Percentiles rank a stretch among this genome's conserved stretches.
Conservation (phyloP, 2,329 filamentous ascomycete species). For the Ophiostoma himal-ulmi region DNA sequence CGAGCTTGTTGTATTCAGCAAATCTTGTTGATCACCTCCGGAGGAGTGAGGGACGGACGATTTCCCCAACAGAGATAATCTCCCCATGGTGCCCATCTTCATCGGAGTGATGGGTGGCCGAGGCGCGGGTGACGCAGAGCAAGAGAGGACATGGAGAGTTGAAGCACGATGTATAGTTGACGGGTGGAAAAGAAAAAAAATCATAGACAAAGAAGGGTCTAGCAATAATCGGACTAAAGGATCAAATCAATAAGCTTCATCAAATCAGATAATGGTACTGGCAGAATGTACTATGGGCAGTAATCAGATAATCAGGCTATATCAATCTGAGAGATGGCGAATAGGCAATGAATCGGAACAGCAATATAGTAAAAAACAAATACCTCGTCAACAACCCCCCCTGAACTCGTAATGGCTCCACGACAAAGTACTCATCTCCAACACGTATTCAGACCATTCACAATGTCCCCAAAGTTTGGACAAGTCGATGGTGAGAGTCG, state of each 20-base stretch:
- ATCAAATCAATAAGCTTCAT: neutral
- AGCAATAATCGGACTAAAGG: neutral
- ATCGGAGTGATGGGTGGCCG: neutral
- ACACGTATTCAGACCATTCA: neutral
- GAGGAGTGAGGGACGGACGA: neutral
- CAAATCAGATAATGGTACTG: neutral
- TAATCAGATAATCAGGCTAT: neutral
- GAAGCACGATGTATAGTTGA: neutral
- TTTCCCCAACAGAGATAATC: neutral
- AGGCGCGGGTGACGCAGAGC: neutral
- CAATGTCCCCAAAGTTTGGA: neutral
- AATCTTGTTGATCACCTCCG: neutral
- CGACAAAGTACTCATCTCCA: neutral
- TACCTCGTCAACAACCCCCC: neutral
- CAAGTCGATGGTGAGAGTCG: neutral
- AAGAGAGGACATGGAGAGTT: neutral
- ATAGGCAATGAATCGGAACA: neutral
- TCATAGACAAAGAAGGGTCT: neutral
- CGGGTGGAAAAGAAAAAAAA: neutral
- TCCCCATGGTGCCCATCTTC: neutral
- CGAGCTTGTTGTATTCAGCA: neutral
- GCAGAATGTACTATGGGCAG: neutral
- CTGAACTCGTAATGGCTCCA: neutral
- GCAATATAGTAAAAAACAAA: neutral
- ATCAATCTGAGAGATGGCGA: neutral